These are phyloP conservation scores for Gracilariopsis chorda DNA, from an alignment of 23 red algal species.

Conservation along the genomic window DNA sequence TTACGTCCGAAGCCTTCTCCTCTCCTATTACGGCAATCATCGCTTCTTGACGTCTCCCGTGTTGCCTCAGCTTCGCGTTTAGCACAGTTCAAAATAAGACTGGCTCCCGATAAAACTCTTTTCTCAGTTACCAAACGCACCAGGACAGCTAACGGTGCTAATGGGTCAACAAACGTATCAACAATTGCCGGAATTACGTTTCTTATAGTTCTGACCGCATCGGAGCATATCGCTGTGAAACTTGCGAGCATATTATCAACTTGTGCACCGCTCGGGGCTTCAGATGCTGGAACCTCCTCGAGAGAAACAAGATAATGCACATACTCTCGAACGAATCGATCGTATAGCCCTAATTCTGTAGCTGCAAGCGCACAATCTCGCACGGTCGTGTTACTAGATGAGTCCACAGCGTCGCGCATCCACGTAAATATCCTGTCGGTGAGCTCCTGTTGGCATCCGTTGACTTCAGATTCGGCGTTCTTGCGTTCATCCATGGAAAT, in stretches of 20 bases:
- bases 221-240: conserved; percentile 15
- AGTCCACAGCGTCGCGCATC: conserved; percentile 48
- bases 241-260: not conserved
- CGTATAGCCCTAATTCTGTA: conserved; percentile 15
- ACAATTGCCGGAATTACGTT: conserved; percentile 12
- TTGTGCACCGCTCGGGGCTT: not conserved
- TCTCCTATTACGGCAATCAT: not conserved
- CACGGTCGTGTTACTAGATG: conserved; percentile 3
- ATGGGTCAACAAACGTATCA: conserved; percentile 35
- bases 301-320: conserved; percentile 5
- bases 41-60: not conserved
- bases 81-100: not conserved
- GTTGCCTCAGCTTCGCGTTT: not conserved
- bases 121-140: conserved; percentile 26
- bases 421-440: conserved; percentile 17
- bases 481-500: conserved; percentile 6
- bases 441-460: conserved; percentile 34
- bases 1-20: not conserved
- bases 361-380: conserved; percentile 46
- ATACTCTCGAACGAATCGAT: conserved; percentile 39
- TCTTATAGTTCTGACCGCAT: not conserved
- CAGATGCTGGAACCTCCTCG: not conserved
- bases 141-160: not conserved
- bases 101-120: not conserved
- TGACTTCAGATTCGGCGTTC: conserved; percentile 1